Percentiles rank a stretch among this genome's conserved stretches.
These are phyloP conservation scores for Claviceps arundinis DNA, from an alignment of 2,329 filamentous ascomycete genomes.

Conservation along the genomic window DNA sequence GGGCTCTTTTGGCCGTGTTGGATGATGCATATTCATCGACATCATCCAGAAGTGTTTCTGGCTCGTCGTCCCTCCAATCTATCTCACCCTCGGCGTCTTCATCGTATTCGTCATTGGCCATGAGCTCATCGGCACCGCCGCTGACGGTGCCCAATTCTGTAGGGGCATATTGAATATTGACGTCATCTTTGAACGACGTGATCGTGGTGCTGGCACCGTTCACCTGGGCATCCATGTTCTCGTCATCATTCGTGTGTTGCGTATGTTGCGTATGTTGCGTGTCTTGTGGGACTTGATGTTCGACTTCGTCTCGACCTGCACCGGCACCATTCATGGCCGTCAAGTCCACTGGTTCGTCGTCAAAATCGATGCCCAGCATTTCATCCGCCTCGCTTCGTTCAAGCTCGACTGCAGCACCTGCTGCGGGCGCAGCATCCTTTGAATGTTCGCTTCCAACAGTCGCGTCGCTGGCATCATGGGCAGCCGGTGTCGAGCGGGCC, in stretches of 20 bases:
- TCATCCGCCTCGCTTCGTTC: not conserved
- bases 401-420: not conserved
- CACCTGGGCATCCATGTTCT: not conserved
- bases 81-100: constrained; percentile 7
- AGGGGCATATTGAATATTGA: constrained; percentile 15
- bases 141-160: not conserved
- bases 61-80: constrained; percentile 11
- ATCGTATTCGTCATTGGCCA: not conserved
- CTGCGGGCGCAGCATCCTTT: not conserved
- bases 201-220: constrained; percentile 3
- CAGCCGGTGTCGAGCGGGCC: not conserved
- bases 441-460: not conserved
- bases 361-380: constrained; percentile 2
- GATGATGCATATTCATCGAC: constrained; percentile 2
- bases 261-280: no score
- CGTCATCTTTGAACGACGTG: constrained; percentile 14
- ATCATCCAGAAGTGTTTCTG: not conserved
- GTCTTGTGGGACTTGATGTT: not conserved
- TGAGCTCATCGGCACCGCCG: not conserved
- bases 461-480: not conserved
- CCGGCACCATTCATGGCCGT: not conserved
- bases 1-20: constrained; percentile 8
- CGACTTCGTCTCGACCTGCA: not conserved
- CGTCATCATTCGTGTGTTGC: not conserved
- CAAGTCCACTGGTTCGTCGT: not conserved